Base-by-base conservation (phyloP, 768 basidiomycete species). In the Phallus indusiatus region DNA sequence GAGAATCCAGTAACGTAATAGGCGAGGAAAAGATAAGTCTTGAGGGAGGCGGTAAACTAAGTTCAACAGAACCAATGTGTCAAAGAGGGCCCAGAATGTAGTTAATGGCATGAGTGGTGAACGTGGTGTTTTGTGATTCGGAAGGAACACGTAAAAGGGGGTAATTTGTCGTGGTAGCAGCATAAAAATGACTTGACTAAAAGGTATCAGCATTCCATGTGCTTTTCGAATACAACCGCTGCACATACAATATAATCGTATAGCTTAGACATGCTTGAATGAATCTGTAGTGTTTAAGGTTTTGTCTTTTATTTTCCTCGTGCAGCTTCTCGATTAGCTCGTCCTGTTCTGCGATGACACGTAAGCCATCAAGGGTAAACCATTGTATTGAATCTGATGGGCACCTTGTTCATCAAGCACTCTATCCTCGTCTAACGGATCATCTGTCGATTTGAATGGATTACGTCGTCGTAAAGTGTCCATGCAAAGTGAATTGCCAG, bases 341-440 rank as follows among this genome's bases (percentile, higher is more conserved):
- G 50, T 84, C 79, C 66, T 88, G 86, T 66, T 88, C 85, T 86
- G 64, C 21, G 35, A 12, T 52, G 36, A 17, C 34, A 36, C 10
- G n/a, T 21, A 16, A 48, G 20, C 53, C 20, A 53, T 10, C 16
- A 33, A 24, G 12, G 8, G 16, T 54, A 20, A 48, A 16, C 2
- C 35, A 54, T 42, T 8, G 18, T 47, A 35, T 24, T 24, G 22
- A 16, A 28, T 18, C 24, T 6, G 20, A 36, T 34, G 9, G 65
- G 63, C 52, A 78, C 81, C 79, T 73, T 82, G 78, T 60, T 84
- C 82, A 59, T 55, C 54, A 17, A 60, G 42, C 11, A 60, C 47
- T 20, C 55, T 60, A 14, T 69, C 69, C 4, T 72, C 69, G 21
- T 65, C 65, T 1, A 64, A 66, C 14, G 72, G 67, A 16, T 65